Conservation (phyloP, 2,329 filamentous ascomycete species). For the Aspergillus sp. region DNA sequence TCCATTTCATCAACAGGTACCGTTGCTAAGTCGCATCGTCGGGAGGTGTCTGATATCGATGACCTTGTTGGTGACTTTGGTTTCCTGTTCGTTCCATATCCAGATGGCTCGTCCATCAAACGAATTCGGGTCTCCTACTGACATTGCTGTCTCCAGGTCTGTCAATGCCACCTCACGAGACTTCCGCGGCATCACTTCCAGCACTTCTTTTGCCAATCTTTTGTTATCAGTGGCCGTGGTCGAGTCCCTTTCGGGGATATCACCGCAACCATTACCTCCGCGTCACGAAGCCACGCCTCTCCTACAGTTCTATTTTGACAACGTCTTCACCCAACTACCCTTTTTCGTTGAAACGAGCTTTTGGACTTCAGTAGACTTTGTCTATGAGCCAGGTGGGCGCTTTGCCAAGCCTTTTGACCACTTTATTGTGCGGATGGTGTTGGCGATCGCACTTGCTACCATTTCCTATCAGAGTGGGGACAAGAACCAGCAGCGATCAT, state of each 20-base stretch:
- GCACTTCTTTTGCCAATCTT: conserved; percentile 86
- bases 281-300: conserved; percentile 60
- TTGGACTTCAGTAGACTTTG: conserved; percentile 67
- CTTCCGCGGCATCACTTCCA: conserved; percentile 78
- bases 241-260: conserved; percentile 58
- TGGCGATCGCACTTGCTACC: conserved; percentile 70
- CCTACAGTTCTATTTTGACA: conserved; percentile 76
- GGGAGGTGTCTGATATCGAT: conserved; percentile 80
- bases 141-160: conserved; percentile 48
- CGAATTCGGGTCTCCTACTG: conserved; percentile 5
- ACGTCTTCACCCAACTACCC: conserved; percentile 71
- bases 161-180: conserved; percentile 92
- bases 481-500: conserved; percentile 54
- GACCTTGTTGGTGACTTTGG: conserved; percentile 90
- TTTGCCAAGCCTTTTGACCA: conserved; percentile 60
- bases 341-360: conserved; percentile 74
- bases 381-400: conserved; percentile 64
- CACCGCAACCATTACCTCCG: conserved; percentile 58
- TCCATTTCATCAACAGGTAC: conserved; percentile 21
- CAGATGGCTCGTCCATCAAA: not conserved
- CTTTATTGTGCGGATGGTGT: conserved; percentile 81
- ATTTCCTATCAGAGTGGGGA: conserved; percentile 61
- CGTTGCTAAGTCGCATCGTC: conserved; percentile 38
- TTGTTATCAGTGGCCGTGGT: conserved; percentile 76
- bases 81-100: conserved; percentile 56